Percentiles rank a stretch among this genome's conserved stretches.
Conservation (phyloP, 352 stramenopile genomes). For the Peronosclerospora sorghi region DNA sequence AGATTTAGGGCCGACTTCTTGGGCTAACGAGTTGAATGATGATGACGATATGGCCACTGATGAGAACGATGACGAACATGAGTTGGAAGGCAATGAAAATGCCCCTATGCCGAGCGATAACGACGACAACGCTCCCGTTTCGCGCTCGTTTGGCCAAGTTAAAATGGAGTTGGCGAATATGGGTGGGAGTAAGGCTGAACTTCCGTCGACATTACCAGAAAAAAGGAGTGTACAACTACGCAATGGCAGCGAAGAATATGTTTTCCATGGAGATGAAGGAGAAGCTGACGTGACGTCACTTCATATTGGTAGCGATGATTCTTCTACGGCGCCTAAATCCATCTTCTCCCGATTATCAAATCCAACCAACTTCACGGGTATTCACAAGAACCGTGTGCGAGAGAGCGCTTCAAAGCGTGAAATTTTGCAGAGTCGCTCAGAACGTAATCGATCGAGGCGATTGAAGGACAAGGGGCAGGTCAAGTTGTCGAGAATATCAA, state of each 20-base stretch:
- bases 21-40: conserved; percentile 56
- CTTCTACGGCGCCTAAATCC: conserved; percentile 34
- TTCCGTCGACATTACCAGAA: conserved; percentile 28
- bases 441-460: conserved; percentile 61
- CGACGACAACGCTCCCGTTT: conserved; percentile 16
- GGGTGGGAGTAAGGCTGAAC: conserved; percentile 26
- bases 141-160: conserved; percentile 22
- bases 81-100: conserved; percentile 33
- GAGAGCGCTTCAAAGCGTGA: conserved; percentile 77
- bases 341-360: conserved; percentile 84
- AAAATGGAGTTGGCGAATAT: conserved; percentile 44
- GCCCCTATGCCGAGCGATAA: conserved; percentile 43
- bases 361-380: conserved; percentile 81
- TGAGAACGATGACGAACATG: conserved; percentile 26
- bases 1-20: conserved; percentile 34
- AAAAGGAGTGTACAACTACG: conserved; percentile 25
- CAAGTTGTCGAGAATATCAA: conserved; percentile 29
- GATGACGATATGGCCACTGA: conserved; percentile 46
- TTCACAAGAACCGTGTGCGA: conserved; percentile 77
- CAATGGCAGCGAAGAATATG: conserved; percentile 20
- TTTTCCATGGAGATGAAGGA: conserved; percentile 24
- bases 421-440: conserved; percentile 57
- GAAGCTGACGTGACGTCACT: conserved; percentile 22
- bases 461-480: conserved; percentile 54
- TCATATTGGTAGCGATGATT: conserved; percentile 55